These are phyloP conservation scores for Fusarium newnesense DNA, from an alignment of 2,329 filamentous ascomycete species.

Conservation along the genomic window DNA sequence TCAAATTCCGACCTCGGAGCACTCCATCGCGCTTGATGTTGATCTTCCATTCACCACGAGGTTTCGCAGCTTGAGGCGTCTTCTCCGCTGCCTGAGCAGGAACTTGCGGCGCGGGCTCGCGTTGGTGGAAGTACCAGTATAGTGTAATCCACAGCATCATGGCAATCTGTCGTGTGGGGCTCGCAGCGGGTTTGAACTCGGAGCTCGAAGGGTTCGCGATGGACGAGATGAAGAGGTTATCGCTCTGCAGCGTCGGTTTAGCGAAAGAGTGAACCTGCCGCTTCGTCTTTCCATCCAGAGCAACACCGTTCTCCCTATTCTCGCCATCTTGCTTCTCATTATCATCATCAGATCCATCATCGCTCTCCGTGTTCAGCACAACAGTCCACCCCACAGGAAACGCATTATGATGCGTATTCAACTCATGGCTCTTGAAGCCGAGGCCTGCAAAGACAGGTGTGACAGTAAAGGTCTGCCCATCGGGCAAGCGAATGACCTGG, in stretches of 20 bases:
- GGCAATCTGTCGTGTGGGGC: slow-evolving; percentile 87
- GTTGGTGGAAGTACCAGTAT: slow-evolving; percentile 98
- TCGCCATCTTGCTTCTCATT: slow-evolving; percentile 35
- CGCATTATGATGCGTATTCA: slow-evolving; percentile 73
- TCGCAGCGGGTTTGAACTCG: slow-evolving; percentile 82
- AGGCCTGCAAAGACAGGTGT: slow-evolving; percentile 91
- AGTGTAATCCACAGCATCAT: slow-evolving; percentile 97
- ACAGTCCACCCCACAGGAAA: slow-evolving; percentile 93
- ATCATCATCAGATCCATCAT: slow-evolving; percentile 32
- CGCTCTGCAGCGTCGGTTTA: slow-evolving; percentile 78
- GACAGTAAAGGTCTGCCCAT: slow-evolving; percentile 85
- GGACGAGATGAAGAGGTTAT: slow-evolving; percentile 90
- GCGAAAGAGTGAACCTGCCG: slow-evolving; percentile 61
- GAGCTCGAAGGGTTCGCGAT: slow-evolving; percentile 84
- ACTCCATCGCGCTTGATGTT: slow-evolving; percentile 89
- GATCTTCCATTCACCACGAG: slow-evolving; percentile 87
- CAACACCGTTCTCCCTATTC: slow-evolving; percentile 32
- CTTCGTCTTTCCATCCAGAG: slow-evolving; percentile 30
- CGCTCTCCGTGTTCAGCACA: slow-evolving; percentile 75
- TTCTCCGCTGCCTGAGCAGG: slow-evolving; percentile 69
- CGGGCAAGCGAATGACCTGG: slow-evolving; percentile 77
- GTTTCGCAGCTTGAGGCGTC: slow-evolving; percentile 76
- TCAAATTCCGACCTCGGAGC: slow-evolving; percentile 81
- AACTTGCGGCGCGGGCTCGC: slow-evolving; percentile 73
- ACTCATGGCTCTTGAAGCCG: slow-evolving; percentile 85